phyloP scores from a whole-genome alignment of 192 early-diverging fungal genomes.

The Phlyctochytrium planicorne region DNA sequence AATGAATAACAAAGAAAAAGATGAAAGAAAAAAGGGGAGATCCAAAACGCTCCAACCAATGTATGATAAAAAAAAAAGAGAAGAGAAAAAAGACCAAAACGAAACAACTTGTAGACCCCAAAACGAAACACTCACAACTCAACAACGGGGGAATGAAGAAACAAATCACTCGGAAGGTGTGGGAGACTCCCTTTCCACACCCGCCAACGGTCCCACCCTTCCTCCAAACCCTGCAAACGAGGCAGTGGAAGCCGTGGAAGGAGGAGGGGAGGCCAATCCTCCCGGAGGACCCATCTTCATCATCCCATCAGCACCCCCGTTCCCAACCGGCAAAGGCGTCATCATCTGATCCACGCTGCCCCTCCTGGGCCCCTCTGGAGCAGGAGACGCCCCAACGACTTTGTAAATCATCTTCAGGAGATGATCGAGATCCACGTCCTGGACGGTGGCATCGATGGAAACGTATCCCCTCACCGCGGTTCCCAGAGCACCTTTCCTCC shows the following conservation, averaged over 20 bases:
- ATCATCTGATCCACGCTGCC: background rate
- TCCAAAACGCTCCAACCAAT: background rate
- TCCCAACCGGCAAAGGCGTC: background rate
- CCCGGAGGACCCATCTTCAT: too few species aligned
- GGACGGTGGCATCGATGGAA: background rate
- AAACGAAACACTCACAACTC: background rate
- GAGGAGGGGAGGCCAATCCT: background rate
- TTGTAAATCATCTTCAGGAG: slow-evolving; percentile 8
- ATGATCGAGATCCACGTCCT: slow-evolving; percentile 1
- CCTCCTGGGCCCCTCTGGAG: slow-evolving; percentile 3
- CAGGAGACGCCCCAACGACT: background rate
- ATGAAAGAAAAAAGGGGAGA: background rate
- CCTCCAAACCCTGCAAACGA: slow-evolving; percentile 1
- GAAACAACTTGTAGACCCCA: background rate
- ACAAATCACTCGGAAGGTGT: background rate
- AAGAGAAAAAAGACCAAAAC: background rate
- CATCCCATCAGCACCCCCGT: background rate
- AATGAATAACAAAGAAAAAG: background rate
- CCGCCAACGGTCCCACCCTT: background rate
- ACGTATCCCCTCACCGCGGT: slow-evolving; percentile 3
- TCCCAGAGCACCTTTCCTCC: background rate
- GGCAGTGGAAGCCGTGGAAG: background rate
- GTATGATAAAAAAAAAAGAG: background rate
- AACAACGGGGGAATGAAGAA: background rate
- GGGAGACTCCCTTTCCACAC: background rate